Percentiles rank a stretch among this genome's conserved stretches.
These are phyloP conservation scores for Neoscytalidium dimidiatum DNA, from an alignment of 2,329 filamentous ascomycete genomes.

Conservation along the genomic window DNA sequence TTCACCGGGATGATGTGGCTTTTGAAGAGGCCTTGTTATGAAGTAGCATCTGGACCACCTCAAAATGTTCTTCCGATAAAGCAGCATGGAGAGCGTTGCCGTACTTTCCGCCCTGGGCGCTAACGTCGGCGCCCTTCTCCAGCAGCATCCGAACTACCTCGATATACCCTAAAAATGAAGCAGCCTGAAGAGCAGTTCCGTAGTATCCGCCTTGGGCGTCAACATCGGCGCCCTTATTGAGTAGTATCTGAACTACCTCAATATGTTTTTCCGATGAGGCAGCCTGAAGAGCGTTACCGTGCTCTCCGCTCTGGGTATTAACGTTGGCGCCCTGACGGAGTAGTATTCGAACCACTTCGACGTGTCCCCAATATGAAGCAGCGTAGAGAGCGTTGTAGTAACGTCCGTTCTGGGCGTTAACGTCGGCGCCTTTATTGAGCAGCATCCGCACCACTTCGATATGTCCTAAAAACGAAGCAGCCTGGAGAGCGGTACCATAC, in stretches of 20 bases:
- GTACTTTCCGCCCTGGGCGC: slow-evolving; percentile 24
- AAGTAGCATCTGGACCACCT: too few species aligned
- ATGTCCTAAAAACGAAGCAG: slow-evolving; percentile 24
- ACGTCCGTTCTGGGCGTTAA: slow-evolving; percentile 23
- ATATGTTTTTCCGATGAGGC: too few species aligned
- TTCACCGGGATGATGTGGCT: too few species aligned
- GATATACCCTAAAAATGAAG: slow-evolving; percentile 23
- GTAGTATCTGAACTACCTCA: too few species aligned
- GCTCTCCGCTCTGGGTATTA: too few species aligned
- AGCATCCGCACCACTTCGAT: slow-evolving; percentile 26
- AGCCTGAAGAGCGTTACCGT: neutral
- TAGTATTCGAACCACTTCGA: neutral
- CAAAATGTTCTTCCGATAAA: too few species aligned
- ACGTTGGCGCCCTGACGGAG: neutral
- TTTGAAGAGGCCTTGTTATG: too few species aligned
- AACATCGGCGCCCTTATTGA: slow-evolving; percentile 24
- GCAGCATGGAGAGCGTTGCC: slow-evolving; percentile 13
- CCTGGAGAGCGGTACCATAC: slow-evolving; percentile 23
- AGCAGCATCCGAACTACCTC: slow-evolving; percentile 27
- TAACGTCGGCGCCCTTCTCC: slow-evolving; percentile 28
- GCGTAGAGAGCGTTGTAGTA: slow-evolving; percentile 26
- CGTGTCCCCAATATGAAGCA: neutral
- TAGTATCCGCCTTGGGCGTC: neutral
- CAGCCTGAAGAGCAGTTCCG: slow-evolving; percentile 25
- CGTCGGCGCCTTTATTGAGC: slow-evolving; percentile 28